phyloP scores from a whole-genome alignment of 148 eudicot genomes.

The Hydrangea macrophylla region DNA sequence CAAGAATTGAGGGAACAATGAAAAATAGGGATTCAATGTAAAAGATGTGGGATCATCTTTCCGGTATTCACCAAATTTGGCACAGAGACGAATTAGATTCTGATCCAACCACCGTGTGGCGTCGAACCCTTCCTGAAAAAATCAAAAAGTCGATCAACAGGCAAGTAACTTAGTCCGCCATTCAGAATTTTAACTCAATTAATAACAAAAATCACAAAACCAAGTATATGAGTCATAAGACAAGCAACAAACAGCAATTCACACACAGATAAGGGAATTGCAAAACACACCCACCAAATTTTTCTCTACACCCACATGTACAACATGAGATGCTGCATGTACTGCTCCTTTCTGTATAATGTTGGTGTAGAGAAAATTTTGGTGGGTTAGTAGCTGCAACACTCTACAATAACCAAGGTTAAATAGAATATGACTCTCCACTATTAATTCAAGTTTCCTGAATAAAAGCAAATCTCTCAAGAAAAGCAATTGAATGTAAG shows the following conservation, averaged over 20 bases:
- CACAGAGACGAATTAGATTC: conserved; percentile 78
- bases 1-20: conserved; percentile 94
- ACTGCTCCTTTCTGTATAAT: no score
- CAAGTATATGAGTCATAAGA: background rate
- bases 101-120: conserved; percentile 97
- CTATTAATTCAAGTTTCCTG: background rate
- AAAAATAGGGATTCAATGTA: conserved; percentile 81
- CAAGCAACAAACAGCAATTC: background rate
- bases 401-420: no score
- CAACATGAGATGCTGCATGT: no score
- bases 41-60: conserved; percentile 94
- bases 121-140: conserved; percentile 86
- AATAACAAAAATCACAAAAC: background rate
- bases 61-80: conserved; percentile 91
- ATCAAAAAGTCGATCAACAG: conserved; percentile 6
- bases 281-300: no score
- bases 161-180: background rate
- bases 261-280: background rate
- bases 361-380: no score
- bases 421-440: background rate
- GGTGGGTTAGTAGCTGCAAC: no score
- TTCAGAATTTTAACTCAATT: background rate
- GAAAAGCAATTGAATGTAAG: background rate
- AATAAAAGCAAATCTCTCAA: background rate
- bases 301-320: no score